phyloP scores from a whole-genome alignment of 441 rosid genomes.

The Adansonia gregorii region DNA sequence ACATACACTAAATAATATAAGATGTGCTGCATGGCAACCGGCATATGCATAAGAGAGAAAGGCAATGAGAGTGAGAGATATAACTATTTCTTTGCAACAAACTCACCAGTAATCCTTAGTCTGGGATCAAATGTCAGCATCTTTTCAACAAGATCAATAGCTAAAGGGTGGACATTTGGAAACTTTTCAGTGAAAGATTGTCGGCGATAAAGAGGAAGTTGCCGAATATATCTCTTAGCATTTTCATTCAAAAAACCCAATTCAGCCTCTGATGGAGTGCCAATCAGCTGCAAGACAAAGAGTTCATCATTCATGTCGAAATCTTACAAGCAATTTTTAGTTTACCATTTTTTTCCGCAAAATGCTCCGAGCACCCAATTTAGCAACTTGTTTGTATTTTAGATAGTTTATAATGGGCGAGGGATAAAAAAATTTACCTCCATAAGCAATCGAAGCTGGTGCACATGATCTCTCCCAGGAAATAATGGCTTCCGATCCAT shows the following conservation, averaged over 20 bases:
- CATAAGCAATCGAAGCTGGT: slow-evolving; percentile 77
- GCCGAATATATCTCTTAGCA: slow-evolving; percentile 72
- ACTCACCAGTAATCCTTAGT: slow-evolving; percentile 73
- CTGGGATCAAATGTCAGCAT: slow-evolving; percentile 89
- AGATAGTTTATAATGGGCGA: not conserved
- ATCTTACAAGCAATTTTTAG: not conserved
- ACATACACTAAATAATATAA: not conserved
- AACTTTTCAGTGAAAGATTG: slow-evolving; percentile 76
- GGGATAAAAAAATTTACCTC: slow-evolving; percentile 49
- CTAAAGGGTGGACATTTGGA: slow-evolving; percentile 62
- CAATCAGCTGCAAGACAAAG: slow-evolving; percentile 61
- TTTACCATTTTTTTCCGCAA: not conserved
- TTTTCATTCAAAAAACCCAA: slow-evolving; percentile 68
- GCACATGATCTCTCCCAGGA: slow-evolving; percentile 81
- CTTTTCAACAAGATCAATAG: slow-evolving; percentile 81
- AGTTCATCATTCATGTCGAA: slow-evolving; percentile 13
- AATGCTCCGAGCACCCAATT: not conserved
- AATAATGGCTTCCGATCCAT: slow-evolving; percentile 74
- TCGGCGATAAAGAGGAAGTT: slow-evolving; percentile 57
- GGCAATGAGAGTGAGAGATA: not conserved
- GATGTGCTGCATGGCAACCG: not conserved
- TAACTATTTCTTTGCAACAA: not conserved
- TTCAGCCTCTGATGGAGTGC: slow-evolving; percentile 84
- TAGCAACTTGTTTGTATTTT: not conserved
- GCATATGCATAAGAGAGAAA: not conserved